Conservation (phyloP, 345 rosid genomes). For the Ceriops zippeliana region DNA sequence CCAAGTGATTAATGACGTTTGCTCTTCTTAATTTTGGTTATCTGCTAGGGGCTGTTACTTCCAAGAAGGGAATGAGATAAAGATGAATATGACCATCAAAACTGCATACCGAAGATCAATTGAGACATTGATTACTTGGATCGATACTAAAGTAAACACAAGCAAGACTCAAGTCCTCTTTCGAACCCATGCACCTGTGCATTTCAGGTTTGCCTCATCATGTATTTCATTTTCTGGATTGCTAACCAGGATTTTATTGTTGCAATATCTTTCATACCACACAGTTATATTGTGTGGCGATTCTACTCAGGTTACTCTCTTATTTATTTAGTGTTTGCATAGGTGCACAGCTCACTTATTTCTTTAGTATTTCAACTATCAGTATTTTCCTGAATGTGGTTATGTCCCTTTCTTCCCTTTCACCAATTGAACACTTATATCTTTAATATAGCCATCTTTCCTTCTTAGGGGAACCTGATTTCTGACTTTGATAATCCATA, state of each 20-base stretch:
- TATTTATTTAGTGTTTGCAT: not conserved
- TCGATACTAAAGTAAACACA: conserved; percentile 14
- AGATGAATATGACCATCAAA: conserved; percentile 33
- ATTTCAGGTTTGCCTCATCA: conserved; percentile 26
- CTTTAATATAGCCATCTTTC: too few relatives aligned
- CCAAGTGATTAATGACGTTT: not conserved
- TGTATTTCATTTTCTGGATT: not conserved
- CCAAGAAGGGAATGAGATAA: conserved; percentile 26
- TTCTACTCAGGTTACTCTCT: too few relatives aligned
- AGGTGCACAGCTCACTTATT: not conserved
- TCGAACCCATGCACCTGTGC: conserved; percentile 35
- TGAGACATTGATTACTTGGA: conserved; percentile 27
- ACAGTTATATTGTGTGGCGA: not conserved
- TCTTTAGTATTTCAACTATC: not conserved
- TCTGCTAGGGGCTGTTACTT: conserved; percentile 28
- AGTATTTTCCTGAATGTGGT: not conserved
- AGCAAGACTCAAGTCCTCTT: conserved; percentile 29
- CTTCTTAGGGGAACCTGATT: not conserved
- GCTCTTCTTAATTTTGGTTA: not conserved
- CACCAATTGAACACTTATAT: too few relatives aligned
- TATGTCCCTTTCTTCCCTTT: not conserved
- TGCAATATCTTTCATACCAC: not conserved
- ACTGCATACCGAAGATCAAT: conserved; percentile 27
- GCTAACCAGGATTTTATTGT: not conserved
- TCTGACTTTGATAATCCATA: not conserved